Evolutionary conservation across 2,329 filamentous ascomycete genomes (phyloP).

Genomic region (Colletotrichum cereale): DNA sequence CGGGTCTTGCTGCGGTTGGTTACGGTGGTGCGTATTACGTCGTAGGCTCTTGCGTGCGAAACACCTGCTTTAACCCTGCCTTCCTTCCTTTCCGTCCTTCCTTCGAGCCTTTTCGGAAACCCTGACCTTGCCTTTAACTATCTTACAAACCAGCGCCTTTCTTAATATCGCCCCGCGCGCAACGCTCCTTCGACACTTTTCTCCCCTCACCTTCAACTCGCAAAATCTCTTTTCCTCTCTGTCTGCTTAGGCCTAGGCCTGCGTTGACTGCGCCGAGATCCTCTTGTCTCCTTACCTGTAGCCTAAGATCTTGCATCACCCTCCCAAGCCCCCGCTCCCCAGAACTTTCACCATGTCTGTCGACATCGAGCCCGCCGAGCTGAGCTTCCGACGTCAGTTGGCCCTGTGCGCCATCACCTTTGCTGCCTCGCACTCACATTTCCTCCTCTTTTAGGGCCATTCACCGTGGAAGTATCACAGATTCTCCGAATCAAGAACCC

Average conservation of each 20-base stretch:
- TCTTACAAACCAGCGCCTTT: conserved; percentile 33
- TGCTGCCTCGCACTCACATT: conserved; percentile 32
- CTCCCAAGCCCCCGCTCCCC: conserved; percentile 40
- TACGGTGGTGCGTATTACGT: conserved; percentile 38
- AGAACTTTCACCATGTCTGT: conserved; percentile 82
- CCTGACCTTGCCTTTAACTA: conserved; percentile 20
- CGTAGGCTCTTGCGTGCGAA: conserved; percentile 38
- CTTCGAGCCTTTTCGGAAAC: conserved; percentile 34
- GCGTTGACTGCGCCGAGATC: conserved; percentile 30
- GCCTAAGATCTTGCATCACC: conserved; percentile 21
- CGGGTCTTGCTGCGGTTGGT: conserved; percentile 25
- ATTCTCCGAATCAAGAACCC: conserved; percentile 75
- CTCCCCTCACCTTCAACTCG: conserved; percentile 22
- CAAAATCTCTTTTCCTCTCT: conserved; percentile 19
- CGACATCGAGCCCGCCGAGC: conserved; percentile 90
- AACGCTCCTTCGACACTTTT: conserved; percentile 34
- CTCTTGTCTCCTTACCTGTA: conserved; percentile 36
- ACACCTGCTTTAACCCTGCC: conserved; percentile 38
- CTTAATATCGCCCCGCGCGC: conserved; percentile 34
- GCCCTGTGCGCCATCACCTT: conserved; percentile 16
- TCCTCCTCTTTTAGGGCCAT: conserved; percentile 65
- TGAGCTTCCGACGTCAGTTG: conserved; percentile 91
- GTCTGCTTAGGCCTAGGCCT: conserved; percentile 17
- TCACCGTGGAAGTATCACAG: conserved; percentile 75
- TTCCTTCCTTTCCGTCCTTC: conserved; percentile 26